These are phyloP conservation scores for Amauroascus niger DNA, from an alignment of 2,329 filamentous ascomycete species.

Conservation along the genomic window DNA sequence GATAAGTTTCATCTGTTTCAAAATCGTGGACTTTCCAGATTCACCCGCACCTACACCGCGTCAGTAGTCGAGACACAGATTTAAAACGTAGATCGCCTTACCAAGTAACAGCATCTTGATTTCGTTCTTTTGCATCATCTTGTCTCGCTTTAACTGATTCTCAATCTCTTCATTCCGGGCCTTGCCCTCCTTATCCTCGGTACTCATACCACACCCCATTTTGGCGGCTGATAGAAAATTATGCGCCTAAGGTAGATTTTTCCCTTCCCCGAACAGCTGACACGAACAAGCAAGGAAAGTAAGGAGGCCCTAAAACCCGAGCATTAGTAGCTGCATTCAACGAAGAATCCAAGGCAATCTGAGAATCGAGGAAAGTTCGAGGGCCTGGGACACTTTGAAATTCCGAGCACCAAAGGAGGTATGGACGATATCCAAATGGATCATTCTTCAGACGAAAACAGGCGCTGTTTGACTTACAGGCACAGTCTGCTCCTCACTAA, in stretches of 20 bases:
- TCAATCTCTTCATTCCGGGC: conserved; percentile 99
- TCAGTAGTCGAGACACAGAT: neutral
- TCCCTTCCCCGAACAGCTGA: neutral
- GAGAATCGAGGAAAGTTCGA: neutral
- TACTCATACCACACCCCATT: conserved; percentile 99
- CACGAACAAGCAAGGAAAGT: neutral
- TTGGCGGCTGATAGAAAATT: conserved; percentile 42
- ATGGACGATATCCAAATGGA: neutral
- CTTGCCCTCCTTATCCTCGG: conserved; percentile 99
- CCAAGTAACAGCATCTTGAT: conserved; percentile 99
- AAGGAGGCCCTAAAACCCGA: neutral
- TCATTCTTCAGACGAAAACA: neutral
- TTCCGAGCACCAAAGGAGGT: neutral
- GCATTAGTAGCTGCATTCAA: neutral
- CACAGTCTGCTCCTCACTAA: neutral
- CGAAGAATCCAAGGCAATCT: neutral
- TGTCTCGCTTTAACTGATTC: conserved; percentile 96
- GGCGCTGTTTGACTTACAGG: neutral
- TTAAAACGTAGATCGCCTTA: conserved; percentile 41
- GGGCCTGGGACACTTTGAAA: neutral
- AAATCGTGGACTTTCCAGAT: conserved; percentile 87
- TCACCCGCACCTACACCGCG: conserved; percentile 73
- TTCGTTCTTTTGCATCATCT: conserved; percentile 97
- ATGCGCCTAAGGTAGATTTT: neutral
- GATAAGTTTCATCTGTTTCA: conserved; percentile 99